phyloP scores from a whole-genome alignment of 1,139 yeast genomes.

The Debaryomyces sp. region DNA sequence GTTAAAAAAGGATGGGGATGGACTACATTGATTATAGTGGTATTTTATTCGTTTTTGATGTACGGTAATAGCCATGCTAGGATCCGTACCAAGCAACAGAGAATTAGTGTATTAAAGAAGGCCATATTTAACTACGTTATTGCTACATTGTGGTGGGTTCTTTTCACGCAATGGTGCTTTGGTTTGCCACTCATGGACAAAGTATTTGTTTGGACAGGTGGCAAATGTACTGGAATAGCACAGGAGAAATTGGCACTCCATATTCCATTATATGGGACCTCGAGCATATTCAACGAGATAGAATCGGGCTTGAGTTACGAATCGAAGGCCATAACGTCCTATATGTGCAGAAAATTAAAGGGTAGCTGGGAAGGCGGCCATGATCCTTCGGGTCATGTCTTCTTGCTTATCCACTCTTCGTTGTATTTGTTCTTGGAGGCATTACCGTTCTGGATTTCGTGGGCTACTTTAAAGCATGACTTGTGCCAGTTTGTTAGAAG shows the following conservation, averaged over 20 bases:
- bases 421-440: conserved; percentile 72
- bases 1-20: conserved; percentile 94
- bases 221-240: conserved; percentile 55
- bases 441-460: conserved; percentile 40
- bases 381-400: conserved; percentile 95
- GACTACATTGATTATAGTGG: conserved; percentile 56
- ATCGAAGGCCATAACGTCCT: conserved; percentile 39
- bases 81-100: conserved; percentile 9
- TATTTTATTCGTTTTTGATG: conserved; percentile 29
- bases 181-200: conserved; percentile 91
- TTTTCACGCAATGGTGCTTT: conserved; percentile 88
- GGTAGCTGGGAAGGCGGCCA: conserved; percentile 93
- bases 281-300: conserved; percentile 2
- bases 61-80: conserved; percentile 14
- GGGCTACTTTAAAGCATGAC: conserved; percentile 11
- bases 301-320: conserved; percentile 15
- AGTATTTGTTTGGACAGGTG: conserved; percentile 81
- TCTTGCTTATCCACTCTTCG: conserved; percentile 72
- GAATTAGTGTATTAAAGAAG: conserved; percentile 11
- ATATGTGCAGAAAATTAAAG: conserved; percentile 58
- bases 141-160: conserved; percentile 77
- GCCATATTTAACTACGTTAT: conserved; percentile 44
- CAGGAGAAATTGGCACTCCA: conserved; percentile 12
- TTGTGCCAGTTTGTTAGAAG: not conserved
- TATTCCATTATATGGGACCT: not conserved